Percentiles rank a stretch among this genome's conserved stretches.
phyloP scores from a whole-genome alignment of 495 filamentous ascomycete genomes.

The Aspergillus funiculosus region DNA sequence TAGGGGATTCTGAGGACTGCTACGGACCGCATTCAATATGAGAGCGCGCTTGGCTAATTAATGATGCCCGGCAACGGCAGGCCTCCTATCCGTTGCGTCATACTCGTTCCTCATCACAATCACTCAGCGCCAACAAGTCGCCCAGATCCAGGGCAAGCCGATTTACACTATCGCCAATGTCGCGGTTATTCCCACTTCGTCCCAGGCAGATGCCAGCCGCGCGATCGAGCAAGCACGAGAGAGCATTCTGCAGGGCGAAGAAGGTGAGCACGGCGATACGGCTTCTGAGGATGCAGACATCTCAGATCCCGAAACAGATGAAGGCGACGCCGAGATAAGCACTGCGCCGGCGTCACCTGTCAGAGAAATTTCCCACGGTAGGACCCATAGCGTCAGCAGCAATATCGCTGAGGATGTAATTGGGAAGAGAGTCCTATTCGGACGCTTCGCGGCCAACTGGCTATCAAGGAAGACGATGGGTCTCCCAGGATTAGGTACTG shows the following conservation, averaged over 20 bases:
- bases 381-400: conserved; percentile 35
- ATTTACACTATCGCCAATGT: conserved; percentile 83
- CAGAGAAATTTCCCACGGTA: conserved; percentile 20
- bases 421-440: conserved; percentile 68
- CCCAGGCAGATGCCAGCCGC: conserved; percentile 61
- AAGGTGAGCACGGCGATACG: conserved; percentile 23
- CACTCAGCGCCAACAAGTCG: conserved; percentile 78
- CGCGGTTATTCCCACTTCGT: conserved; percentile 78
- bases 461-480: conserved; percentile 78
- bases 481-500: conserved; percentile 30
- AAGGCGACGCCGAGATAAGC: conserved; percentile 28
- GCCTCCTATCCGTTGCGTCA: conserved; percentile 65
- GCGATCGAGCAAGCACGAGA: conserved; percentile 61
- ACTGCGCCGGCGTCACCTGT: conserved; percentile 30
- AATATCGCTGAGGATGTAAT: conserved; percentile 81
- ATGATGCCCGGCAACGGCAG: conserved; percentile 31
- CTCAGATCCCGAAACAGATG: conserved; percentile 35
- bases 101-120: conserved; percentile 80
- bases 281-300: conserved; percentile 34
- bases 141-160: conserved; percentile 71
- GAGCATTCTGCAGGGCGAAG: conserved; percentile 29
- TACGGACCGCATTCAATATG: too few species aligned
- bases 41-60: too few species aligned
- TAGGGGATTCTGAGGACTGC: too few species aligned
- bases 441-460: conserved; percentile 83